Evolutionary conservation across 2,329 filamentous ascomycete species (phyloP).

Genomic region (Teratosphaeria gauchensis): DNA sequence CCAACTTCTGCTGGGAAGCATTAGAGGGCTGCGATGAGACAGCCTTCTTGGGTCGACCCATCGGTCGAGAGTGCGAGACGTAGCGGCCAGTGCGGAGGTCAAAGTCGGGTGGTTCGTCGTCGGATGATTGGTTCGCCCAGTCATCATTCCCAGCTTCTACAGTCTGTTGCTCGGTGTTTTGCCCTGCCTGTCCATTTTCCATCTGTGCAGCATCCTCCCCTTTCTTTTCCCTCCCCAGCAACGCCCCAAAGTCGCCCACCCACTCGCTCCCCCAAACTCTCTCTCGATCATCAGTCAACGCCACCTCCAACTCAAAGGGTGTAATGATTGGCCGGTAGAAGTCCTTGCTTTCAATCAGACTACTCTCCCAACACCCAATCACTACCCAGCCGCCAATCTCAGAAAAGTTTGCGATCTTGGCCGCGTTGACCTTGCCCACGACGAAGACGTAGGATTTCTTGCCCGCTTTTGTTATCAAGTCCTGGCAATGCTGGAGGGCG

Average conservation of each 20-base stretch:
- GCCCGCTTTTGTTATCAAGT: slow-evolving; percentile 64
- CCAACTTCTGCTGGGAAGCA: not conserved
- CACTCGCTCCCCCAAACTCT: slow-evolving; percentile 81
- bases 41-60: slow-evolving; percentile 32
- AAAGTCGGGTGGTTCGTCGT: slow-evolving; percentile 65
- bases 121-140: slow-evolving; percentile 58
- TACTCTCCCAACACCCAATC: slow-evolving; percentile 96
- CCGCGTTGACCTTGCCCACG: slow-evolving; percentile 90
- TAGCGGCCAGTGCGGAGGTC: slow-evolving; percentile 83
- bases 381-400: slow-evolving; percentile 96
- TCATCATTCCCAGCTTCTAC: not conserved
- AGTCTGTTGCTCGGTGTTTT: slow-evolving; percentile 31
- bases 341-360: slow-evolving; percentile 75
- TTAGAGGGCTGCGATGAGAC: not conserved
- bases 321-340: slow-evolving; percentile 88
- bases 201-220: slow-evolving; percentile 2
- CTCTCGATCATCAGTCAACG: slow-evolving; percentile 63
- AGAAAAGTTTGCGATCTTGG: slow-evolving; percentile 91
- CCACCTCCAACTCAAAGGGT: slow-evolving; percentile 82
- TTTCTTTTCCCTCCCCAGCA: slow-evolving; percentile 39
- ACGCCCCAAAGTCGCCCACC: slow-evolving; percentile 73
- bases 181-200: slow-evolving; percentile 28
- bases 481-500: slow-evolving; percentile 64
- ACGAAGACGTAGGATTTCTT: slow-evolving; percentile 97
- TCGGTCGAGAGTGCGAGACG: slow-evolving; percentile 67